phyloP scores from a whole-genome alignment of 1,139 yeast genomes.

The Scheffersomyces quercinus region DNA sequence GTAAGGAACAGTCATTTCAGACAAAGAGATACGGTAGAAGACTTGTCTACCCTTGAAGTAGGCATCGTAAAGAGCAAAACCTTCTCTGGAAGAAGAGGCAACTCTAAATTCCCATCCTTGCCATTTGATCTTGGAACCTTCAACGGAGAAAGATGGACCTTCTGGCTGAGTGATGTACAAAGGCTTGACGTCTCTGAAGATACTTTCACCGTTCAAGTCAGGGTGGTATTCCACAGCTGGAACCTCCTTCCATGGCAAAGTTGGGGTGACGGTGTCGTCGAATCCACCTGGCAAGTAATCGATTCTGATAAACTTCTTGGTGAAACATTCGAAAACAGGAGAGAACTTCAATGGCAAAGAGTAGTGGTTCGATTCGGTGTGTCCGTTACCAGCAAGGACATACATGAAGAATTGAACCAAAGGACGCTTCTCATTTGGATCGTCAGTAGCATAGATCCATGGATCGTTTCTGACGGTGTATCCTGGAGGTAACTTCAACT shows the following conservation, averaged over 20 bases:
- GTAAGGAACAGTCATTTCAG: conserved; percentile 92
- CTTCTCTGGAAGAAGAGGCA: conserved; percentile 77
- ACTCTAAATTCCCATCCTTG: conserved; percentile 90
- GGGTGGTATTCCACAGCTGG: conserved; percentile 72
- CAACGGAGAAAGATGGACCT: conserved; percentile 75
- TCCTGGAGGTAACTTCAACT: conserved; percentile 58
- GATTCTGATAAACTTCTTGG: conserved; percentile 68
- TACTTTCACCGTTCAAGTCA: conserved; percentile 61
- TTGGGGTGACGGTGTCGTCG: conserved; percentile 63
- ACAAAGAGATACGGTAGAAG: conserved; percentile 74
- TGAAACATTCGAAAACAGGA: conserved; percentile 73
- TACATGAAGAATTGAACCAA: conserved; percentile 79
- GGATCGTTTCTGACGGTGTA: conserved; percentile 70
- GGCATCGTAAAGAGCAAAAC: conserved; percentile 76
- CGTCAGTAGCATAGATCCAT: conserved; percentile 89
- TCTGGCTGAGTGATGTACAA: conserved; percentile 78
- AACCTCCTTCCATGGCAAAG: conserved; percentile 61
- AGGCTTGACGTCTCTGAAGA: conserved; percentile 68
- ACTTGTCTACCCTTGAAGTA: conserved; percentile 79
- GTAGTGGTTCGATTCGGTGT: conserved; percentile 80
- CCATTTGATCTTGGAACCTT: conserved; percentile 72
- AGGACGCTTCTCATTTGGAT: conserved; percentile 57
- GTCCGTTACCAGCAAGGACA: conserved; percentile 65
- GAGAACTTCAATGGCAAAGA: conserved; percentile 81
- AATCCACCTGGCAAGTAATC: conserved; percentile 77